Evolutionary conservation across 2,329 filamentous ascomycete genomes (phyloP).

Genomic region (Diplodia seriata): DNA sequence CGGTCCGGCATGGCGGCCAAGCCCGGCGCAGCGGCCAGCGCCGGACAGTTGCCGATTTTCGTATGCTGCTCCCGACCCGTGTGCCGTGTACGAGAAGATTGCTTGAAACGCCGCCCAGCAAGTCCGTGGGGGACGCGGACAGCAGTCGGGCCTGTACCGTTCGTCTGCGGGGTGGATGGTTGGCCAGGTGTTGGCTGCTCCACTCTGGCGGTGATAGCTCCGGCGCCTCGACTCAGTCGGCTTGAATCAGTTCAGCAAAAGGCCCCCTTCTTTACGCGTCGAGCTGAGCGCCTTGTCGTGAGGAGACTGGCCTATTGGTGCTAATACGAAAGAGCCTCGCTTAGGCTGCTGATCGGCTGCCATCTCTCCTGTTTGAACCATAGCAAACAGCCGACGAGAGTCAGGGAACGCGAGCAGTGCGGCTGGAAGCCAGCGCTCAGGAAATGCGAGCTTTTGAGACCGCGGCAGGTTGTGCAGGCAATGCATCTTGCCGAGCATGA

Average conservation of each 20-base stretch:
- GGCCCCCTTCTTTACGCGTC: no score
- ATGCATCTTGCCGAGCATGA: constrained; percentile 11
- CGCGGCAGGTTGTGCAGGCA: not conserved
- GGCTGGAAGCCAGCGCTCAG: not conserved
- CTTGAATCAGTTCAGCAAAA: constrained; percentile 6
- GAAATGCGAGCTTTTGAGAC: constrained; percentile 4
- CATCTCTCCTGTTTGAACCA: not conserved
- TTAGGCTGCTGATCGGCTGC: constrained; percentile 9
- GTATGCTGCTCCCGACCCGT: constrained; percentile 3
- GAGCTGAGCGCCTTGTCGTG: constrained; percentile 1
- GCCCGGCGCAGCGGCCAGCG: not conserved
- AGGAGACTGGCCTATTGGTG: not conserved
- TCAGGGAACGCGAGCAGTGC: not conserved
- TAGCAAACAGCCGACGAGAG: constrained; percentile 18
- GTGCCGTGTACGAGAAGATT: not conserved
- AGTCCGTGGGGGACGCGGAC: not conserved
- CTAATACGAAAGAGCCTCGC: constrained; percentile 17
- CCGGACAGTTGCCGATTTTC: constrained; percentile 2
- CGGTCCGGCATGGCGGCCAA: constrained; percentile 16
- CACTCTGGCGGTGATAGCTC: constrained; percentile 5
- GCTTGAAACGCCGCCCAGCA: not conserved
- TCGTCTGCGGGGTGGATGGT: not conserved
- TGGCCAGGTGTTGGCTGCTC: not conserved
- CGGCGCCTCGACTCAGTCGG: constrained; percentile 7
- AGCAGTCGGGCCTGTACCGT: not conserved